Evolutionary conservation across 78 protist genomes (phyloP).

Genomic region (Dictyostelium citrinum): DNA sequence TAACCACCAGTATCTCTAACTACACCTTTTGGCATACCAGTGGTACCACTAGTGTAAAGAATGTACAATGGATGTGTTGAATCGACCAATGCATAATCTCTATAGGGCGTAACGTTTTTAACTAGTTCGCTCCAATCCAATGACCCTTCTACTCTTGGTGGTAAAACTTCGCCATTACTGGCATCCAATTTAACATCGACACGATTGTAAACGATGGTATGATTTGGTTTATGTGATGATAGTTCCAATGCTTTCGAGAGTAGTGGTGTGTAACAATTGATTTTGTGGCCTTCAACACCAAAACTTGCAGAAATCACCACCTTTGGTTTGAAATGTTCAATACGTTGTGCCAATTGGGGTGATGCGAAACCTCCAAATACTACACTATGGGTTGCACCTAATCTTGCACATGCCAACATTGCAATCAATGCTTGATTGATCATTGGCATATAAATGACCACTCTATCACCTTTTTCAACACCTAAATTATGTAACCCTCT

Average conservation of each 20-base stretch:
- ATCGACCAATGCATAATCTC: constrained; percentile 66
- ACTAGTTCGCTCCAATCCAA: constrained; percentile 36
- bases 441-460: constrained; percentile 95
- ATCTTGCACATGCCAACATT: constrained; percentile 96
- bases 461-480: constrained; percentile 90
- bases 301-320: constrained; percentile 68
- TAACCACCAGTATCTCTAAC: constrained; percentile 73
- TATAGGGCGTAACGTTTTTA: not conserved
- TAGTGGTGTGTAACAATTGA: constrained; percentile 28
- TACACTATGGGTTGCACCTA: constrained; percentile 94
- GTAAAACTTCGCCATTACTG: not conserved
- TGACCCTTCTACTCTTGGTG: constrained; percentile 6
- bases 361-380: constrained; percentile 91
- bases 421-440: constrained; percentile 71
- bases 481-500: constrained; percentile 78
- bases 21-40: constrained; percentile 82
- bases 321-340: constrained; percentile 80
- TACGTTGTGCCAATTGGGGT: constrained; percentile 81
- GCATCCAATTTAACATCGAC: not conserved
- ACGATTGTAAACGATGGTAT: constrained; percentile 1
- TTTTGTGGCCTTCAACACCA: constrained; percentile 57
- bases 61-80: constrained; percentile 89
- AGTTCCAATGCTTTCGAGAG: constrained; percentile 47
- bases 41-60: constrained; percentile 94
- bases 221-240: constrained; percentile 31